phyloP scores from a whole-genome alignment of 192 early-diverging fungal genomes.

The Podila minutissima region DNA sequence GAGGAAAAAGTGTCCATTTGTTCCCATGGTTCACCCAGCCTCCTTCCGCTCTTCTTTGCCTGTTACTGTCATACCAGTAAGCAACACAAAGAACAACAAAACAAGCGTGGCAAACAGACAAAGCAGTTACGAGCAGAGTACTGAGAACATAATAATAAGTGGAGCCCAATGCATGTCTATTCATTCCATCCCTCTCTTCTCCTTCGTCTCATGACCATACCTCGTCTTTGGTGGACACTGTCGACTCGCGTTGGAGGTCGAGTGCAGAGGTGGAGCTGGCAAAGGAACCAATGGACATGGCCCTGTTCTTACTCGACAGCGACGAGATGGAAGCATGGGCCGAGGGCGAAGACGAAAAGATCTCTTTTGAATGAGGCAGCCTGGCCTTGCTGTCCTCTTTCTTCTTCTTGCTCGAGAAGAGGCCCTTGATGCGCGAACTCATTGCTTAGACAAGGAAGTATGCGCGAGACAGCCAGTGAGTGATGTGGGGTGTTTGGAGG shows the following conservation, averaged over 20 bases:
- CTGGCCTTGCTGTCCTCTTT: conserved; percentile 17
- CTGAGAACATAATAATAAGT: no score
- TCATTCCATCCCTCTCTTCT: no score
- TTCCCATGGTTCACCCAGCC: no score
- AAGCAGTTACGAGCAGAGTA: no score
- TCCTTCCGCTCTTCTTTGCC: not conserved
- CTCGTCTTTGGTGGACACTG: conserved; percentile 9
- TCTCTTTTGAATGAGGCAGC: conserved; percentile 19
- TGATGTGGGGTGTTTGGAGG: no score
- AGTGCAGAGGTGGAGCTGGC: conserved; percentile 16
- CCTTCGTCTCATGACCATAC: not conserved
- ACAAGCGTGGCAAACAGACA: no score
- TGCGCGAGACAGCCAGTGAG: no score
- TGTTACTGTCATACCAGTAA: not conserved
- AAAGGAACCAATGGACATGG: conserved; percentile 8
- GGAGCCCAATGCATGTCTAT: no score
- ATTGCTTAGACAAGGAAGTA: conserved; percentile 4
- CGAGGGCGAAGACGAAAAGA: conserved; percentile 16
- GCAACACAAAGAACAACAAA: no score
- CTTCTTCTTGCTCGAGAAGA: conserved; percentile 50
- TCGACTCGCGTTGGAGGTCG: conserved; percentile 11
- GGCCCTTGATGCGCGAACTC: conserved; percentile 50
- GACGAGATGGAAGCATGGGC: conserved; percentile 12
- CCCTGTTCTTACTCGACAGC: not conserved
- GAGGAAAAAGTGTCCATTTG: no score